Conservation (phyloP, 164 flowering plant genomes). For the Paratinospora sagittata region DNA sequence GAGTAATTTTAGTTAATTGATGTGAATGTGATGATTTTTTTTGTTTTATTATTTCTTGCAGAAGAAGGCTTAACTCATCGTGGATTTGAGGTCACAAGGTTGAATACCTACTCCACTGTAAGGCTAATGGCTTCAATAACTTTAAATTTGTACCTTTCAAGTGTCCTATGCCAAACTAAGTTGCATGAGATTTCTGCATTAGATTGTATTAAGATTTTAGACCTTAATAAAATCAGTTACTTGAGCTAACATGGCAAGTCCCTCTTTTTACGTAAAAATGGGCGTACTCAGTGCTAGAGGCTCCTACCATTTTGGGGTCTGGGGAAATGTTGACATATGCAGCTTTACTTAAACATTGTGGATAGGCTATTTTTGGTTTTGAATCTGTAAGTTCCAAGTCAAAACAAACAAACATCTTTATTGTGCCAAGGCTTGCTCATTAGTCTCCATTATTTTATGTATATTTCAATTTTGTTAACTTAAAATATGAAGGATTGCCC, state of each 20-base stretch:
- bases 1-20: not conserved
- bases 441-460: too few relatives aligned
- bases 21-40: not conserved
- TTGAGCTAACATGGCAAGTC: not conserved
- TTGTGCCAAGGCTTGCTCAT: too few relatives aligned
- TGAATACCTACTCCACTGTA: conserved; percentile 92
- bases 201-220: not conserved
- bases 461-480: too few relatives aligned
- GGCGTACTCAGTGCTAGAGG: too few relatives aligned
- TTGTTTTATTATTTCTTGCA: conserved; percentile 25
- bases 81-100: conserved; percentile 84
- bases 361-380: too few relatives aligned
- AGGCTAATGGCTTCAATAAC: not conserved
- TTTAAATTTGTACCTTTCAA: not conserved
- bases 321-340: too few relatives aligned
- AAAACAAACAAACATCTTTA: too few relatives aligned
- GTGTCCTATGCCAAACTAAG: not conserved
- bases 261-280: not conserved
- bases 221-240: too few relatives aligned
- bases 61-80: conserved; percentile 74
- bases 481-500: too few relatives aligned
- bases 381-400: too few relatives aligned
- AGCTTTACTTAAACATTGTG: too few relatives aligned
- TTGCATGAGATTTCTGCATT: not conserved
- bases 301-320: too few relatives aligned